Base-by-base conservation (phyloP, 495 filamentous ascomycete species). In the Penicillium lividum region DNA sequence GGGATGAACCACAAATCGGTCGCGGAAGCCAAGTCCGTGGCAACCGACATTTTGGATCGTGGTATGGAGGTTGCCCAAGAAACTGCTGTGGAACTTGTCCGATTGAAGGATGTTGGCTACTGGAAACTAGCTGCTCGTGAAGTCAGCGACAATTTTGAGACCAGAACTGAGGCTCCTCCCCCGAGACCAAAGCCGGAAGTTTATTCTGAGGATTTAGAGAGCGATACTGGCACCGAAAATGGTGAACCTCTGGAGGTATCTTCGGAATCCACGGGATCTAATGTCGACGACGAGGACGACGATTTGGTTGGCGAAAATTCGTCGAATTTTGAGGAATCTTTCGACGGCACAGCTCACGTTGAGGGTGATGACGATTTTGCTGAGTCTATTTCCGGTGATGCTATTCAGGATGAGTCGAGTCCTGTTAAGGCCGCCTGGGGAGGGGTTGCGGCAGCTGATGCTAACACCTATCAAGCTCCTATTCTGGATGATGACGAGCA, bases 41-140 rank as follows among this genome's bases (percentile, higher is more conserved):
- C 83, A 9, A 83, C 86, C 49, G 83, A 85, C 4, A 77, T 96
- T 13, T 84, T 97, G 66, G 84, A 84, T 11, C 79, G 80, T 59
- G 94, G 84, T 29, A 98, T 97, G 89, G 76, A 75, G 51, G 79
- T 89, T 56, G 94, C 95, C 5, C 88, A 92, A 55, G 72, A 85
- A 28, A 85, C 91, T 16, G 95, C 94, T 33, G 87, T 86, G 63
- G 93, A 99, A 65, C 81, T 99, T 31, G 80, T 81, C 16, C 76
- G 91, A 38, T 71, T 99, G 28, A 98, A 94, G 82, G 87, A 89
- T 60, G 88, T 95, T 43, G 90, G 86, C 27, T 79, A 80, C 60
- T 95, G 90, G 89, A 98, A 98, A 74, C 81, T 97, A 47, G 79
- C 82, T 25, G 86, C 92, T 42, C 73, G 81, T 28, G 95, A 97